These are phyloP conservation scores for Aspergillus piperis DNA, from an alignment of 2,329 filamentous ascomycete genomes.

Conservation along the genomic window DNA sequence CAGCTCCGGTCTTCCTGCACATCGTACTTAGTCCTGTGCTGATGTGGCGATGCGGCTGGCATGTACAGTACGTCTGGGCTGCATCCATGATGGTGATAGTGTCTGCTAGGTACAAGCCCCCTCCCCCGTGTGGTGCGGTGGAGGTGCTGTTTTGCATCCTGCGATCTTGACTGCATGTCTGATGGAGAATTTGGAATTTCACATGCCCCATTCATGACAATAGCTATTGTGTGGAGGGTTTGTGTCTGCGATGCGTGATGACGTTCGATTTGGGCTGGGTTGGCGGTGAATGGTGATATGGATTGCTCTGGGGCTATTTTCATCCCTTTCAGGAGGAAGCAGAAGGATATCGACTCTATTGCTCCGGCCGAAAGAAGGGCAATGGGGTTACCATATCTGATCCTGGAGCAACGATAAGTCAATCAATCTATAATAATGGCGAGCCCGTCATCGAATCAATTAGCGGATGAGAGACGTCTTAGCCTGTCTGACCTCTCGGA, in stretches of 20 bases:
- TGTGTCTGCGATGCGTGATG: neutral
- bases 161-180: neutral
- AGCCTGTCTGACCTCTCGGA: slow-evolving; percentile 9
- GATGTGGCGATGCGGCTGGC: slow-evolving; percentile 2
- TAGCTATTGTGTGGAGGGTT: neutral
- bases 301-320: neutral
- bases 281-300: neutral
- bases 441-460: neutral
- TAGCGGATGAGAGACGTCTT: slow-evolving; percentile 9
- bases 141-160: neutral
- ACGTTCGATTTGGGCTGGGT: neutral
- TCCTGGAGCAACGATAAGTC: neutral
- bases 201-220: slow-evolving; percentile 4
- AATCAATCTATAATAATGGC: neutral
- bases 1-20: neutral
- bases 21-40: neutral
- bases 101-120: neutral
- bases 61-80: neutral
- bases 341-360: neutral
- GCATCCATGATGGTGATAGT: neutral
- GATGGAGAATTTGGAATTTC: slow-evolving; percentile 12
- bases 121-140: neutral
- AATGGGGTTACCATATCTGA: neutral
- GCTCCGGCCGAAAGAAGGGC: neutral
- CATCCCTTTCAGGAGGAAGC: neutral